These are phyloP conservation scores for Meyerozyma guilliermondii DNA, from an alignment of 1,139 yeast genomes.

Conservation along the genomic window DNA sequence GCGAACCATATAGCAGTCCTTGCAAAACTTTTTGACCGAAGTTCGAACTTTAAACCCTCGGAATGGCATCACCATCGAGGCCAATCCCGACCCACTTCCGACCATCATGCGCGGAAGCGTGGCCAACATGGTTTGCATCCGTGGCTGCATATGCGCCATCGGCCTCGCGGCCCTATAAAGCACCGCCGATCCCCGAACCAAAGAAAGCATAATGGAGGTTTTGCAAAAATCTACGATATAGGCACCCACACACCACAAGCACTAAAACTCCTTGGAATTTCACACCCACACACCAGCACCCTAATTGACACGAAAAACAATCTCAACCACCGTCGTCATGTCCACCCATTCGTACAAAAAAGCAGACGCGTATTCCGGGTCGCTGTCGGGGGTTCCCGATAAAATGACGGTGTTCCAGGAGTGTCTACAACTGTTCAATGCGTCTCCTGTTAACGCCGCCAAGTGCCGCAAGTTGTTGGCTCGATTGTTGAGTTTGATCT, in stretches of 20 bases:
- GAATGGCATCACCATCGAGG: conserved; percentile 1
- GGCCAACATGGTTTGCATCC: not conserved
- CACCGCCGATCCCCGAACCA: not conserved
- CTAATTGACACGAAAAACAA: conserved; percentile 1
- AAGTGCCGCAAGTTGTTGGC: conserved; percentile 80
- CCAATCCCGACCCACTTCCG: not conserved
- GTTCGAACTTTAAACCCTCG: conserved; percentile 47
- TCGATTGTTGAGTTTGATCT: conserved; percentile 64
- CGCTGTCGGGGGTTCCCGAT: conserved; percentile 64
- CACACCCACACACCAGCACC: conserved; percentile 1
- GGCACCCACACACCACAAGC: not conserved
- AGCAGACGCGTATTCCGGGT: conserved; percentile 63
- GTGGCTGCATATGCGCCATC: not conserved
- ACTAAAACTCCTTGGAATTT: not conserved
- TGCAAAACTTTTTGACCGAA: conserved; percentile 86
- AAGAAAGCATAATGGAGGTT: not conserved
- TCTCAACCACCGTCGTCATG: conserved; percentile 35
- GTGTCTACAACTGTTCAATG: conserved; percentile 88
- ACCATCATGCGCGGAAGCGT: not conserved
- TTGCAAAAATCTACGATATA: not conserved
- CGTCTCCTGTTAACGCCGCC: conserved; percentile 83
- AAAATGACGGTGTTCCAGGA: conserved; percentile 97
- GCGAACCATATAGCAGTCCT: conserved; percentile 87
- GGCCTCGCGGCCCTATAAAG: not conserved
- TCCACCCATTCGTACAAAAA: conserved; percentile 80